phyloP scores from a whole-genome alignment of 768 basidiomycete species.

The Amanita pseudoporphyria region DNA sequence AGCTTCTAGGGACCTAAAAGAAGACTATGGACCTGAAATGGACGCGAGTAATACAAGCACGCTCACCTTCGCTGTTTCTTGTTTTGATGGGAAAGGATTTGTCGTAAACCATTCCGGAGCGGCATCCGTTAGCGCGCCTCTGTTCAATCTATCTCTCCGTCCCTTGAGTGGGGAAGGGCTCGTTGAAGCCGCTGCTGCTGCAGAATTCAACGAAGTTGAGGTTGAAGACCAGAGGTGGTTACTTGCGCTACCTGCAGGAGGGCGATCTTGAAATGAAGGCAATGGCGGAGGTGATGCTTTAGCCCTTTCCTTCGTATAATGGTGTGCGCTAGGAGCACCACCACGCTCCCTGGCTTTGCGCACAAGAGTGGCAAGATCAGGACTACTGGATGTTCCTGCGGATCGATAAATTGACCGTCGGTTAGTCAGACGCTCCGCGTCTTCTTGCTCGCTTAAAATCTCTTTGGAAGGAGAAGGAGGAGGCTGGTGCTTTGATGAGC shows the following conservation, averaged over 20 bases:
- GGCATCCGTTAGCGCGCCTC: constrained; percentile 7
- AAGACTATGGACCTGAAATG: constrained; percentile 3
- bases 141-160: constrained; percentile 16
- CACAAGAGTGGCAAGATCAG: constrained; percentile 82
- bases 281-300: constrained; percentile 34
- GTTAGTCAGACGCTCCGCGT: constrained; percentile 62
- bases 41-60: not conserved
- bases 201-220: constrained; percentile 19
- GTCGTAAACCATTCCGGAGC: constrained; percentile 38
- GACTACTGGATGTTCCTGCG: constrained; percentile 83
- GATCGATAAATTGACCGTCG: constrained; percentile 82
- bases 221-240: constrained; percentile 29
- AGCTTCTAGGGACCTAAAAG: constrained; percentile 41
- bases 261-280: constrained; percentile 24
- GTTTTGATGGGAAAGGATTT: constrained; percentile 33
- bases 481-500: constrained; percentile 23
- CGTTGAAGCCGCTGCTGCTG: constrained; percentile 16
- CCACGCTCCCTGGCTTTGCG: constrained; percentile 74
- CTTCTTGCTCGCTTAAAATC: constrained; percentile 55
- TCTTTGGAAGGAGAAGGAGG: constrained; percentile 50
- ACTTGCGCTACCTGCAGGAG: constrained; percentile 11
- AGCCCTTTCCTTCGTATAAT: constrained; percentile 23
- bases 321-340: constrained; percentile 21
- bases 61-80: constrained; percentile 22
- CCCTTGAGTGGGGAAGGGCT: constrained; percentile 25